A percentile compares a stretch with the other conserved stretches of the same genome.
Evolutionary conservation across 2,329 filamentous ascomycete species (phyloP).

Genomic region (Clonostachys solani): DNA sequence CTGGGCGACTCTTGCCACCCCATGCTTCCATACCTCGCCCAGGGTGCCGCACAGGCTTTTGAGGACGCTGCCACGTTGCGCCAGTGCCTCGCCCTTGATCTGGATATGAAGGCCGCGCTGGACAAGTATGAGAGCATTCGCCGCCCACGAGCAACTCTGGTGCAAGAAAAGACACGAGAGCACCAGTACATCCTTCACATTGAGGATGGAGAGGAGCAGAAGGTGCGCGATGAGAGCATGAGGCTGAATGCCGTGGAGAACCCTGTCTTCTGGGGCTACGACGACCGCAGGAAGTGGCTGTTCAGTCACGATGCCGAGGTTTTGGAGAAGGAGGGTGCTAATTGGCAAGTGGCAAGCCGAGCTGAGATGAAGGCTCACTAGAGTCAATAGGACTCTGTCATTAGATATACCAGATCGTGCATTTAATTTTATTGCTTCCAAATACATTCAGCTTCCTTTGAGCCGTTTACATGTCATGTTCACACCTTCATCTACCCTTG

Average conservation of each 20-base stretch:
- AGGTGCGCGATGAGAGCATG: constrained; percentile 35
- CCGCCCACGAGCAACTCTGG: constrained; percentile 7
- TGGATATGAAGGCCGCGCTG: constrained; percentile 2
- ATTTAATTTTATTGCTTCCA: constrained; percentile 1
- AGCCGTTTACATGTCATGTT: no score
- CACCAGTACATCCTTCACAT: constrained; percentile 57
- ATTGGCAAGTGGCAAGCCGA: constrained; percentile 1
- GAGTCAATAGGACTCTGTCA: background rate
- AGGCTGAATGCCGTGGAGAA: constrained; percentile 5
- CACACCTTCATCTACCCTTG: no score
- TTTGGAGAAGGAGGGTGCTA: constrained; percentile 4
- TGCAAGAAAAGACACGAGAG: constrained; percentile 11
- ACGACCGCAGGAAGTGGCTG: constrained; percentile 7
- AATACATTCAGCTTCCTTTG: constrained; percentile 4
- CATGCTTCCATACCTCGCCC: constrained; percentile 60
- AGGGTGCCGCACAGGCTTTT: constrained; percentile 63
- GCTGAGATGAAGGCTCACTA: background rate
- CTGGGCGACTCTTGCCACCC: constrained; percentile 60
- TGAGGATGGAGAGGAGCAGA: constrained; percentile 50
- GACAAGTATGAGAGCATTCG: constrained; percentile 8
- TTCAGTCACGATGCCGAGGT: constrained; percentile 8
- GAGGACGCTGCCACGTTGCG: constrained; percentile 63
- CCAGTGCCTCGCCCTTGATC: constrained; percentile 7
- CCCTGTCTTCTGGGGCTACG: constrained; percentile 7
- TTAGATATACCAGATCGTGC: no score